Conservation (phyloP, 129 eudicot species). For the Logfia minima region DNA sequence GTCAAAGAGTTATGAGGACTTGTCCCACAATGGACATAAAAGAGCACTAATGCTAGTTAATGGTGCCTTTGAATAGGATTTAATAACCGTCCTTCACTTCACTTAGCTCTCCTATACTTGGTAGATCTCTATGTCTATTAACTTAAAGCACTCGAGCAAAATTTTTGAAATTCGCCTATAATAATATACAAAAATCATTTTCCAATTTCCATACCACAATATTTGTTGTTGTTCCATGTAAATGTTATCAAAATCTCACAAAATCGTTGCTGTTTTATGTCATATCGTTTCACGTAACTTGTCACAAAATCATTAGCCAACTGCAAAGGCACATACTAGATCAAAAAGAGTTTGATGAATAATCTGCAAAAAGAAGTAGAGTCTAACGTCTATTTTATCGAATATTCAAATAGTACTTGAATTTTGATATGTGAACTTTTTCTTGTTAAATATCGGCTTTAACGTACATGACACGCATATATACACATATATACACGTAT, state of each 20-base stretch:
- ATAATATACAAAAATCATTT: background rate
- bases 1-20: slow-evolving; percentile 16
- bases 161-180: background rate
- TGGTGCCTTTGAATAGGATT: slow-evolving; percentile 27
- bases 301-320: too few relatives aligned
- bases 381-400: too few relatives aligned
- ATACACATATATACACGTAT: too few relatives aligned
- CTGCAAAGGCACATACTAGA: too few relatives aligned
- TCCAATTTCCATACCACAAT: background rate
- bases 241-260: background rate
- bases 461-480: too few relatives aligned
- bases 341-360: too few relatives aligned
- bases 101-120: slow-evolving; percentile 17
- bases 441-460: too few relatives aligned
- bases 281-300: too few relatives aligned
- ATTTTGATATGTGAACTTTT: too few relatives aligned
- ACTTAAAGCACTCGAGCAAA: slow-evolving; percentile 7
- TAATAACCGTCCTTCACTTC: slow-evolving; percentile 28
- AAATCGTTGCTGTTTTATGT: background rate
- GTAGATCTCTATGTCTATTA: slow-evolving; percentile 6
- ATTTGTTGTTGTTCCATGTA: background rate
- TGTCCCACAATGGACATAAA: slow-evolving; percentile 27
- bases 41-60: slow-evolving; percentile 25
- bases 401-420: too few relatives aligned
- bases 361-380: too few relatives aligned